A percentile compares a stretch with the other conserved stretches of the same genome.
phyloP scores from a whole-genome alignment of 139 green algal genomes.

The Limnomonas spitsbergensis region DNA sequence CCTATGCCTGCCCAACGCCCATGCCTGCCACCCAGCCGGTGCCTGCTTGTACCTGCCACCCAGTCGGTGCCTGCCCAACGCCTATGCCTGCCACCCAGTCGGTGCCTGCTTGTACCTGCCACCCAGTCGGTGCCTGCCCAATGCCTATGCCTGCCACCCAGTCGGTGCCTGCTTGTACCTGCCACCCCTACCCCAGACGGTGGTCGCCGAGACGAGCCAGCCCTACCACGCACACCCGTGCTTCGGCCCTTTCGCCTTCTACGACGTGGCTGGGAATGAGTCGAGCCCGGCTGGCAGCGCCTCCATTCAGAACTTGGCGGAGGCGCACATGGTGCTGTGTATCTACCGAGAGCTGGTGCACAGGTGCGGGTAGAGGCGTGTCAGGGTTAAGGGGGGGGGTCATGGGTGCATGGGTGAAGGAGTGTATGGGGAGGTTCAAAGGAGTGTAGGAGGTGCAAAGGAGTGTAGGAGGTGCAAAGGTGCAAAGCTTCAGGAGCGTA shows the following conservation, averaged over 20 bases:
- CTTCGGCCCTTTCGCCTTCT: slow-evolving; percentile 82
- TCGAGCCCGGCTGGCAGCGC: slow-evolving; percentile 23
- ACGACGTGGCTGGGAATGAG: slow-evolving; percentile 66
- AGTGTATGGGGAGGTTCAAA: not conserved
- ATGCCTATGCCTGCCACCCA: no score
- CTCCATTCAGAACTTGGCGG: slow-evolving; percentile 46
- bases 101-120: no score
- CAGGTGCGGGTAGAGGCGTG: slow-evolving; percentile 22
- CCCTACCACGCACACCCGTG: slow-evolving; percentile 65
- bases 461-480: not conserved
- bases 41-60: no score
- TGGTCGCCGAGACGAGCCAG: slow-evolving; percentile 47
- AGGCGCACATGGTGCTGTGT: slow-evolving; percentile 71
- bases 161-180: no score
- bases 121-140: no score
- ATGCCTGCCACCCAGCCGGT: no score
- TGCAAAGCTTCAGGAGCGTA: no score
- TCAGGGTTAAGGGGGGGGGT: no score
- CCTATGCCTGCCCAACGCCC: no score
- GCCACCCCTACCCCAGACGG: slow-evolving; percentile 26
- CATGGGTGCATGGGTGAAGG: not conserved
- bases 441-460: not conserved
- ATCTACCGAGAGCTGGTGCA: slow-evolving; percentile 51
- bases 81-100: no score
- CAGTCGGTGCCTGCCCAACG: no score